These are phyloP conservation scores for Xylaria sp. DNA, from an alignment of 2,329 filamentous ascomycete genomes.

Conservation along the genomic window DNA sequence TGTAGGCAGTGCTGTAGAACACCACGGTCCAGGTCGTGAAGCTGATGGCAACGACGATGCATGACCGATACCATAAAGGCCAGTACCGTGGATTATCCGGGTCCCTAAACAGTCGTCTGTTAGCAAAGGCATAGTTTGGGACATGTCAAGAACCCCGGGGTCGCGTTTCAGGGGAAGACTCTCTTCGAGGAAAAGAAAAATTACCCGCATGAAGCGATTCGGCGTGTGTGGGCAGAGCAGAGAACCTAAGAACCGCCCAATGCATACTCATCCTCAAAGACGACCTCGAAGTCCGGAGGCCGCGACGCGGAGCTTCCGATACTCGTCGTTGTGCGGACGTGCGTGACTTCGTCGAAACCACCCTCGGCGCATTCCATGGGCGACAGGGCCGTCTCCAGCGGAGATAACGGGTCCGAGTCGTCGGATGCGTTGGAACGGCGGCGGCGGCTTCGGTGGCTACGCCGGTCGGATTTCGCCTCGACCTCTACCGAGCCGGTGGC, in stretches of 20 bases:
- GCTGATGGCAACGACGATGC: conserved; percentile 49
- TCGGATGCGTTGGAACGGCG: conserved; percentile 30
- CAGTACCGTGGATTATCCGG: conserved; percentile 70
- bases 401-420: conserved; percentile 29
- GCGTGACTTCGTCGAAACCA: conserved; percentile 48
- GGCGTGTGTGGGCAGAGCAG: no score
- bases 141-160: neutral
- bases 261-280: conserved; percentile 59
- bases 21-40: conserved; percentile 58
- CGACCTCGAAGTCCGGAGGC: conserved; percentile 69
- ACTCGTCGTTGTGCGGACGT: conserved; percentile 46
- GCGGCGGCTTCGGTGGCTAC: conserved; percentile 15
- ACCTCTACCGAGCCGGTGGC: conserved; percentile 14
- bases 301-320: conserved; percentile 47
- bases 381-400: conserved; percentile 33
- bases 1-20: conserved; percentile 79
- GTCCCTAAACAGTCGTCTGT: conserved; percentile 40
- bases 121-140: neutral
- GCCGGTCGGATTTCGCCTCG: conserved; percentile 11
- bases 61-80: conserved; percentile 53
- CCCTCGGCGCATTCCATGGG: conserved; percentile 19
- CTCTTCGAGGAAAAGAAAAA: no score
- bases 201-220: no score
- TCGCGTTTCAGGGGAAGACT: no score
- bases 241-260: neutral